phyloP scores from a whole-genome alignment of 306 rosid genomes.

The Fragaria nilgerrensis region DNA sequence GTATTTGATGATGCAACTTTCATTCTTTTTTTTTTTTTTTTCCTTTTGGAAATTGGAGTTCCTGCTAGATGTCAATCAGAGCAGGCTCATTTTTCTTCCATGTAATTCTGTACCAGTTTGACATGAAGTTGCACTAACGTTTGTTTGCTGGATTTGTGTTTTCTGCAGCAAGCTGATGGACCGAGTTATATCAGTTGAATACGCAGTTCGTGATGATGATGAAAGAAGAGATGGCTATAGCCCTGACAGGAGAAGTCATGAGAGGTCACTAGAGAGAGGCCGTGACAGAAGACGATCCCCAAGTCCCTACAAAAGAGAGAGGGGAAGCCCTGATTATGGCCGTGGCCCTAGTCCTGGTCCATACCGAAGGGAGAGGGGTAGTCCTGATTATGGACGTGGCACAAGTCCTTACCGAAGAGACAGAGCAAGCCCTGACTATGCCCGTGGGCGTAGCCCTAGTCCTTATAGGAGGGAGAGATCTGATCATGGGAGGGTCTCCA shows the following conservation, averaged over 20 bases:
- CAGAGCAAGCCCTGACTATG: constrained; percentile 62
- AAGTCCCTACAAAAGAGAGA: constrained; percentile 80
- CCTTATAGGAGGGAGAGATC: constrained; percentile 53
- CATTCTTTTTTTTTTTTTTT: not conserved
- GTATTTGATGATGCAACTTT: not conserved
- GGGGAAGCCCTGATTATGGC: constrained; percentile 99
- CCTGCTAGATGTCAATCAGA: not conserved
- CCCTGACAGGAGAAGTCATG: constrained; percentile 67
- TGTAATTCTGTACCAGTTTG: not conserved
- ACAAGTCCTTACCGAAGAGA: constrained; percentile 60
- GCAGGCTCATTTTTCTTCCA: not conserved
- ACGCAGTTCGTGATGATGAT: constrained; percentile 83
- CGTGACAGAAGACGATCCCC: constrained; percentile 84
- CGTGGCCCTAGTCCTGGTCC: constrained; percentile 67
- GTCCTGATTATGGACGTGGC: constrained; percentile 80
- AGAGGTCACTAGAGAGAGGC: constrained; percentile 61
- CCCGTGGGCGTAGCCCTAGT: constrained; percentile 56
- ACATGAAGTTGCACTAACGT: not conserved
- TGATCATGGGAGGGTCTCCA: constrained; percentile 43
- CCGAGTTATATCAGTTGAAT: constrained; percentile 93
- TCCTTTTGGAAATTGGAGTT: not conserved
- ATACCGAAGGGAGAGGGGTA: constrained; percentile 60
- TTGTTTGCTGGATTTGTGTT: constrained; percentile 10
- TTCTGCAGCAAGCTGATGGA: constrained; percentile 86
- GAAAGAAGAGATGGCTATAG: constrained; percentile 74